Conservation (phyloP, 2,329 filamentous ascomycete genomes). For the Penicillium sp. region DNA sequence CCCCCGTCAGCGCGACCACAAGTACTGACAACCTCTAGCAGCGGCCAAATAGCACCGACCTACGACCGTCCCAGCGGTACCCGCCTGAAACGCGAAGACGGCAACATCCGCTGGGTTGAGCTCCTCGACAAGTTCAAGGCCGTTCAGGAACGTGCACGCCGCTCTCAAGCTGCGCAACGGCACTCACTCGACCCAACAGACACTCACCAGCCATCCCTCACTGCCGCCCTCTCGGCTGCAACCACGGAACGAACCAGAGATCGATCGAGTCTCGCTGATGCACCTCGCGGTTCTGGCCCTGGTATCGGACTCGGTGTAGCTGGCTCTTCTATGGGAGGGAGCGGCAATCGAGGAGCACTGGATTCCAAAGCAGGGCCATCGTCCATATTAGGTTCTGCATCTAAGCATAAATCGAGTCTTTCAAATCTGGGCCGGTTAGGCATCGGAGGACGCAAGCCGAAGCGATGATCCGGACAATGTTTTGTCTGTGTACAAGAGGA, state of each 20-base stretch:
- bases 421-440: slow-evolving; percentile 67
- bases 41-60: slow-evolving; percentile 36
- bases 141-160: slow-evolving; percentile 80
- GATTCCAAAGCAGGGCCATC: slow-evolving; percentile 21
- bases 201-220: slow-evolving; percentile 40
- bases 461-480: slow-evolving; percentile 27
- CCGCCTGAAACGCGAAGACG: slow-evolving; percentile 62
- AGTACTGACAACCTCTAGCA: slow-evolving; percentile 13
- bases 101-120: slow-evolving; percentile 91
- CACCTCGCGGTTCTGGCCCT: slow-evolving; percentile 40
- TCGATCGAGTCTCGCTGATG: slow-evolving; percentile 31
- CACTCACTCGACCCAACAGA: slow-evolving; percentile 49
- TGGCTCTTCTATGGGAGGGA: slow-evolving; percentile 37
- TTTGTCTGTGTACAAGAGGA: background rate
- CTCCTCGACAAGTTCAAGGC: slow-evolving; percentile 89
- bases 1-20: background rate
- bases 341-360: slow-evolving; percentile 34
- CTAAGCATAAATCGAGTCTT: slow-evolving; percentile 60
- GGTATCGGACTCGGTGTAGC: slow-evolving; percentile 28
- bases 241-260: slow-evolving; percentile 29
- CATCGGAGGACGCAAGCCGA: slow-evolving; percentile 60
- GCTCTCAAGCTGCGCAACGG: slow-evolving; percentile 54
- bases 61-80: slow-evolving; percentile 65
- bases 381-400: slow-evolving; percentile 37
- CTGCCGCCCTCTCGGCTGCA: slow-evolving; percentile 31